These are phyloP conservation scores for Kodamaea hsintzibuensis DNA, from an alignment of 805 yeast species.

Conservation along the genomic window DNA sequence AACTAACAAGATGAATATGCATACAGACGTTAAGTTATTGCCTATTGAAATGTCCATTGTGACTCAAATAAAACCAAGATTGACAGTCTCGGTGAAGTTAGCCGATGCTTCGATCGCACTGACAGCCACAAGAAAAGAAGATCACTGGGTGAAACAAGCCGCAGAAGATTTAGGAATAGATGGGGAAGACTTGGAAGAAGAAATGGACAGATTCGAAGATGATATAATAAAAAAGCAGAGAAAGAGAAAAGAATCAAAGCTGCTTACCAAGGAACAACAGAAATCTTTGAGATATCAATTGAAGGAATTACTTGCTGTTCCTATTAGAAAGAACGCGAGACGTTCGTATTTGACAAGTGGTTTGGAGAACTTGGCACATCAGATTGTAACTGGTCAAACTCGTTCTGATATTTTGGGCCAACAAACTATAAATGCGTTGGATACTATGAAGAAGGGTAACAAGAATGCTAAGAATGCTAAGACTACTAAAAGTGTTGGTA, in stretches of 20 bases:
- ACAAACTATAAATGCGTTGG: slow-evolving; percentile 65
- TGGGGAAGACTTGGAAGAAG: slow-evolving; percentile 39
- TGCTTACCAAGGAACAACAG: slow-evolving; percentile 49
- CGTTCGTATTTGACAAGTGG: slow-evolving; percentile 82
- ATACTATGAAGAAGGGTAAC: slow-evolving; percentile 40
- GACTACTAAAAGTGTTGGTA: neutral
- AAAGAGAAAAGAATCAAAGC: slow-evolving; percentile 44
- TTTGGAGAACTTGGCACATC: slow-evolving; percentile 71
- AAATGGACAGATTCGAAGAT: slow-evolving; percentile 61
- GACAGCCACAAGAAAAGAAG: slow-evolving; percentile 64
- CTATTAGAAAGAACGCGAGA: slow-evolving; percentile 64
- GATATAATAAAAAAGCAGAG: slow-evolving; percentile 65
- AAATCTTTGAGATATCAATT: slow-evolving; percentile 52
- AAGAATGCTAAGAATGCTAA: slow-evolving; percentile 2
- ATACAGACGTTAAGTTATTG: slow-evolving; percentile 60
- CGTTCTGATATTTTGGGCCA: slow-evolving; percentile 73
- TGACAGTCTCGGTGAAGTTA: slow-evolving; percentile 65
- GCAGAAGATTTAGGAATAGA: slow-evolving; percentile 93
- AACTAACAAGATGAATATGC: slow-evolving; percentile 30
- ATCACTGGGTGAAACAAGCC: slow-evolving; percentile 82
- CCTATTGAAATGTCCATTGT: slow-evolving; percentile 78
- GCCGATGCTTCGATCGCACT: slow-evolving; percentile 70
- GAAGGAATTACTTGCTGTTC: slow-evolving; percentile 48
- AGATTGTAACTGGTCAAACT: slow-evolving; percentile 58
- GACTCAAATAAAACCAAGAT: slow-evolving; percentile 68